Conservation (phyloP, 2,329 filamentous ascomycete genomes). For the Diaporthe sp. region DNA sequence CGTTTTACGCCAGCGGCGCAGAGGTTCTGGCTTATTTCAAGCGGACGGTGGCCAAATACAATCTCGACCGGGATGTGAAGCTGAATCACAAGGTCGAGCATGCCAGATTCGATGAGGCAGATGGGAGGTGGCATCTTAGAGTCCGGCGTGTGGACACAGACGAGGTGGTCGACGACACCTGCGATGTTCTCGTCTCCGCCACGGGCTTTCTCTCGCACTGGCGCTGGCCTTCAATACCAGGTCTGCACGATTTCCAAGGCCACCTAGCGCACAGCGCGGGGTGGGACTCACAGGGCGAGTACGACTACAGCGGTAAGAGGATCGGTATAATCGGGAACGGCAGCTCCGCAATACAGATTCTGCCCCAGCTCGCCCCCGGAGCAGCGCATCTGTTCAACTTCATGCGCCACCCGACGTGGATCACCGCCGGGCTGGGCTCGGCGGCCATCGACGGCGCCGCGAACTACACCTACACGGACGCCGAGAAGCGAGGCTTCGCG, state of each 20-base stretch:
- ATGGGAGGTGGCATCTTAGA: constrained; percentile 68
- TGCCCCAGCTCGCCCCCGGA: constrained; percentile 46
- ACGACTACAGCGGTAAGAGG: constrained; percentile 17
- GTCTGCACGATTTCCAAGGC: constrained; percentile 28
- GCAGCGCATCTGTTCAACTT: constrained; percentile 70
- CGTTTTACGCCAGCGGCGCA: constrained; percentile 73
- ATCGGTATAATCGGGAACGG: constrained; percentile 37
- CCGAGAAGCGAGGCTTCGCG: constrained; percentile 39
- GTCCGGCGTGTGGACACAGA: constrained; percentile 53
- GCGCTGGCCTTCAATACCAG: constrained; percentile 70
- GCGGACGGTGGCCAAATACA: constrained; percentile 70
- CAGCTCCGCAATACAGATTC: constrained; percentile 46
- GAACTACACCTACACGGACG: constrained; percentile 33
- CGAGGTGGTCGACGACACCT: constrained; percentile 59
- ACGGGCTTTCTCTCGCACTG: constrained; percentile 76
- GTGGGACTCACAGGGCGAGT: constrained; percentile 29
- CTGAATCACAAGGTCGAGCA: constrained; percentile 66
- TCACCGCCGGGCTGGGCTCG: constrained; percentile 31
- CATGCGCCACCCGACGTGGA: constrained; percentile 72
- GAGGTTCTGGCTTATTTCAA: constrained; percentile 78
- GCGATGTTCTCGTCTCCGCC: constrained; percentile 71
- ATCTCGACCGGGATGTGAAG: constrained; percentile 70
- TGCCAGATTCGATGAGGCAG: constrained; percentile 66
- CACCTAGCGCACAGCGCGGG: constrained; percentile 31
- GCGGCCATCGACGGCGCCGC: constrained; percentile 26